Evolutionary conservation across 2,329 filamentous ascomycete species (phyloP).

Genomic region (Pyrenochaeta sp.): DNA sequence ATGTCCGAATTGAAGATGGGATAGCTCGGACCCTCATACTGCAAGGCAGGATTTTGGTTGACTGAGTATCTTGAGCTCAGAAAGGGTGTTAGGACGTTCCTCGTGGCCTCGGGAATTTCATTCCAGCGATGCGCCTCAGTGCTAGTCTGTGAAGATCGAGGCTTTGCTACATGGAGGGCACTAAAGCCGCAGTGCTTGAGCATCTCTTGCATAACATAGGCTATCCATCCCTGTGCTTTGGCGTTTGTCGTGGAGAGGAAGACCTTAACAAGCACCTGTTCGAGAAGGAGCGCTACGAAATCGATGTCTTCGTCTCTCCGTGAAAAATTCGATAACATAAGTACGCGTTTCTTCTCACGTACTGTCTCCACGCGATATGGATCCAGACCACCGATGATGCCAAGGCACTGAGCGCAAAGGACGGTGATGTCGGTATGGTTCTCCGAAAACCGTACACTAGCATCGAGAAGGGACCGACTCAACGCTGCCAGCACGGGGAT

Average conservation of each 20-base stretch:
- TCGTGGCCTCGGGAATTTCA: slow-evolving; percentile 76
- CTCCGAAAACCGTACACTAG: slow-evolving; percentile 79
- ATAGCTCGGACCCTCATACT: slow-evolving; percentile 60
- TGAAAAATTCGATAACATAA: slow-evolving; percentile 88
- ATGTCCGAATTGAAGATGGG: slow-evolving; percentile 77
- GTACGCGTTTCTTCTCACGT: slow-evolving; percentile 80
- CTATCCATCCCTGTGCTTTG: slow-evolving; percentile 86
- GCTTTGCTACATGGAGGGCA: slow-evolving; percentile 60
- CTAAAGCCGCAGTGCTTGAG: slow-evolving; percentile 79
- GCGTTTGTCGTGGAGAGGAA: slow-evolving; percentile 92
- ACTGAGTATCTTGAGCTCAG: slow-evolving; percentile 84
- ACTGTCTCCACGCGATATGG: slow-evolving; percentile 86
- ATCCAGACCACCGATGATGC: slow-evolving; percentile 89
- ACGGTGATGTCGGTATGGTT: slow-evolving; percentile 72
- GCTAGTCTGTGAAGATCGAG: slow-evolving; percentile 62
- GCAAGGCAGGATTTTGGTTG: slow-evolving; percentile 47
- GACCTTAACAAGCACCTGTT: slow-evolving; percentile 87
- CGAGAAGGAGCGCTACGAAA: slow-evolving; percentile 85
- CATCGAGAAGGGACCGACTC: slow-evolving; percentile 82
- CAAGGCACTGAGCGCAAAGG: slow-evolving; percentile 82
- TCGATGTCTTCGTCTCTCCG: slow-evolving; percentile 79
- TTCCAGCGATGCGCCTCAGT: slow-evolving; percentile 78
- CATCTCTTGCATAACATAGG: slow-evolving; percentile 93
- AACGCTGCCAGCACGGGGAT: slow-evolving; percentile 76
- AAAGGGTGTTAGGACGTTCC: slow-evolving; percentile 87